A percentile compares a stretch with the other conserved stretches of the same genome.
Evolutionary conservation across 257 asterid species (phyloP).

Genomic region (Solanum microdontum): DNA sequence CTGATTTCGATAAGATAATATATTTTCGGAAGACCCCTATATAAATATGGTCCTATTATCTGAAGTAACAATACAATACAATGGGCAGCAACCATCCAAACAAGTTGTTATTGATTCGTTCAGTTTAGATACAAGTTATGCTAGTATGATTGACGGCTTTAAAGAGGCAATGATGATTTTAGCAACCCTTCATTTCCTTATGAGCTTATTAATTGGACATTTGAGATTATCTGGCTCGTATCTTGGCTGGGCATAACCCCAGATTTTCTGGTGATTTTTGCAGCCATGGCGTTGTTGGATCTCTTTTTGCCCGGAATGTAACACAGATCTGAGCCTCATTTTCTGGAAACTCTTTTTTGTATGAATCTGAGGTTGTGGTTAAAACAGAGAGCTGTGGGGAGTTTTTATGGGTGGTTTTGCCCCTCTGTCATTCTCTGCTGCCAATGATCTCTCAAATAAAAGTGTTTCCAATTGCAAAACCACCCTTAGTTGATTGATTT

Average conservation of each 20-base stretch:
- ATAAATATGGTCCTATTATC: background rate
- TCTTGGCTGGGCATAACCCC: background rate
- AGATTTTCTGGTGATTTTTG: background rate
- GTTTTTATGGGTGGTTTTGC: constrained; percentile 28
- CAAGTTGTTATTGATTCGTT: background rate
- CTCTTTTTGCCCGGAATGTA: background rate
- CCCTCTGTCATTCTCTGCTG: constrained; percentile 4
- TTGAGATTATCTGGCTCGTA: background rate
- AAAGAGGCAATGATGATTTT: background rate
- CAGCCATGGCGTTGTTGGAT: background rate
- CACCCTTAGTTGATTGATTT: background rate
- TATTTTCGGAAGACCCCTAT: background rate
- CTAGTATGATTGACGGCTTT: background rate
- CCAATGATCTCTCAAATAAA: constrained; percentile 9
- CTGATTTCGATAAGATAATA: background rate
- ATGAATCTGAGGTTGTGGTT: constrained; percentile 5
- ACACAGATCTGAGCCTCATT: background rate
- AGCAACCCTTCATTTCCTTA: background rate
- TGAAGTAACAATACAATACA: background rate
- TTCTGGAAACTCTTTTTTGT: background rate
- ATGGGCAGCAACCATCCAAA: background rate
- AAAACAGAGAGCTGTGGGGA: background rate
- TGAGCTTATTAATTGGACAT: background rate
- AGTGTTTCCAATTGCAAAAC: background rate
- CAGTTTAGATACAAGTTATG: background rate